Evolutionary conservation across 2,329 filamentous ascomycete species (phyloP), one percentile per base, ranked within the genome.

Genomic region (Arthrinium puccinioides): DNA sequence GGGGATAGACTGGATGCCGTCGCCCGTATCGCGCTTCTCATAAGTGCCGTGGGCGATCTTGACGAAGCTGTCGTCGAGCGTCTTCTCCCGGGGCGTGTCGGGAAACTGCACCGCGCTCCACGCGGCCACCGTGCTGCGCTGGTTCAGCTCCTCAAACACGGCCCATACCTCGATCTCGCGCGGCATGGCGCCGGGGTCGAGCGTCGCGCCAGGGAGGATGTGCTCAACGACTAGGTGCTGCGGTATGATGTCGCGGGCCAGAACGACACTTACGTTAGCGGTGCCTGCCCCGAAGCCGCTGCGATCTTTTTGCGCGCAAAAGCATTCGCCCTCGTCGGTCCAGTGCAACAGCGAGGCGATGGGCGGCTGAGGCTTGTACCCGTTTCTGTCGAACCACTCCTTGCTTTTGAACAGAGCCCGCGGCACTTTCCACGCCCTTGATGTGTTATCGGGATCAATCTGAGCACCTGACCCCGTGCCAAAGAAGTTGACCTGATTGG

Each of bases 301-400:
- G 11, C 56, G 56, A 33, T 69, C 62, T 1, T 63, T 61, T 4
- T 66, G 70, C 5, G 82, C 79, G 57, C 90, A 97, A 84, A 87
- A 97, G 60, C 87, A 94, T 44, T 97, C 85, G 15, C 84, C 86
- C 23, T 82, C 73, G 33, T 94, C 85, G 9, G 79, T 67, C 87
- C 89, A 95, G 4, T 67, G 62, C 2, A 61, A 55, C 3, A 95
- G 67, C 1, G 84, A 87, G 1, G 68, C 58, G n/a, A 63, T 51
- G 0, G 72, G 69, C 1, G 69, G 62, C 51, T 48, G 48, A 31
- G 36, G 36, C 33, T 38, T 45, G 21, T 53, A 51, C 10, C 49
- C 48, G 13, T 48, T 38, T 9, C 27, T 55, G 37, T 52, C 42
- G 28, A 42, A 26, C 50, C 47, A 62, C 20, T 48, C 40, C 40